These are phyloP conservation scores for Chrysoporthe deuterocubensis DNA, from an alignment of 2,329 filamentous ascomycete genomes.

Conservation along the genomic window DNA sequence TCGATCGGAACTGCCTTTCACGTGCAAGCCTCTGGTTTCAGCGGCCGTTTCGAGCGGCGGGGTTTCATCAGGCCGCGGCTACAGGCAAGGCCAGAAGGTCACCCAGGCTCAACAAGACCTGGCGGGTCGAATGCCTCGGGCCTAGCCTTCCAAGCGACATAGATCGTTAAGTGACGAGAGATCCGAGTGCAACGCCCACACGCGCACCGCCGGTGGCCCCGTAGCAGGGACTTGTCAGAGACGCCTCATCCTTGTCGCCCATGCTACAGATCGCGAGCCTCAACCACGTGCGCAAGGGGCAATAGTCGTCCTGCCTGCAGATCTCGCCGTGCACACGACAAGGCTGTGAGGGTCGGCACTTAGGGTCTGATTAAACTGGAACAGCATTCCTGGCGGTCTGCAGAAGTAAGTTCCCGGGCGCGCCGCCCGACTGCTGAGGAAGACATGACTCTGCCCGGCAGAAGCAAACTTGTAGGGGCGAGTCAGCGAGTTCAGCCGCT, in stretches of 20 bases:
- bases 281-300: constrained; percentile 21
- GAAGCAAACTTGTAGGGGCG: not conserved
- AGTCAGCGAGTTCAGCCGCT: constrained; percentile 16
- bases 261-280: constrained; percentile 22
- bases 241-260: constrained; percentile 20
- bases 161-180: not conserved
- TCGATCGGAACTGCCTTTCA: not conserved
- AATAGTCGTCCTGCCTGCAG: not conserved
- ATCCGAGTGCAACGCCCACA: constrained; percentile 17
- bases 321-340: not conserved
- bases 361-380: not conserved
- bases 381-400: constrained; percentile 1
- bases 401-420: not conserved
- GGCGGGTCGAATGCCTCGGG: not conserved
- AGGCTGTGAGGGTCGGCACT: not conserved
- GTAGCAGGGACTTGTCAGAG: constrained; percentile 15
- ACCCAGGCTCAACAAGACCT: not conserved
- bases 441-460: constrained; percentile 4
- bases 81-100: constrained; percentile 8
- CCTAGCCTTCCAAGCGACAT: not conserved
- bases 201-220: not conserved
- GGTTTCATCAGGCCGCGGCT: constrained; percentile 7
- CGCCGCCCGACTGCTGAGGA: not conserved
- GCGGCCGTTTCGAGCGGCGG: constrained; percentile 24
- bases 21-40: constrained; percentile 23